Evolutionary conservation across 2,329 filamentous ascomycete species (phyloP), one percentile per base, ranked within the genome.

Genomic region (Annulohypoxylon truncatum): DNA sequence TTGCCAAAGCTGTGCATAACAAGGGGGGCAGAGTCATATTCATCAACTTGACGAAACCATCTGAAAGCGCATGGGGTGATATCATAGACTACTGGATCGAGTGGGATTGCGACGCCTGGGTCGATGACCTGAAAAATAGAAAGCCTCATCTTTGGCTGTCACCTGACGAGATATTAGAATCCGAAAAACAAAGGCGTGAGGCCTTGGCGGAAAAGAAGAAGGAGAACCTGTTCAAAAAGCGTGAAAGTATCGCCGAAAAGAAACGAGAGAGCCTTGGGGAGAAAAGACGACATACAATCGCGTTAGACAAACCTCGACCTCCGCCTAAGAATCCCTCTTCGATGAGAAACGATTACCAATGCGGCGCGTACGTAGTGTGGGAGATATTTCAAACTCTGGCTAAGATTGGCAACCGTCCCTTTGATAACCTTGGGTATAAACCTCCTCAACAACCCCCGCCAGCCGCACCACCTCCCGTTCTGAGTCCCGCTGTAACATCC

Each of bases 81-180:
- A 80, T 92, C 0, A 90, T 93, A 56, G 90, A 93, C 77, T 91
- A 89, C 67, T 92, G 90, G 87, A 84, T 93, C 0, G 84, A 90
- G 67, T 92, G 89, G 89, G 90, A 92, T 72, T 92, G 90, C 64
- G 90, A 93, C 70, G 87, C 87, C 3, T 93, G 90, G 90, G 89
- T 92, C 0, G 77, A 83, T 8, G 88, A 92, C 72, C 75, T 92
- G 57, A 87, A 85, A 65, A 77, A 79, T 53, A 84, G 86, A 56
- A 84, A 89, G 60, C 85, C 87, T 1, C 83, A 84, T 50, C 79
- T 91, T 3, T 91, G 88, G 88, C 78, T 86, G 61, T 83, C 83
- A 0, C 82, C 82, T 0, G 81, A 80, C 0, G 77, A 81, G 1
- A 74, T 79, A 4, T 62, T 73, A 0, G 77, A 79, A 12, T 77